These are phyloP conservation scores for Iberis pinnata DNA, from an alignment of 345 rosid species.

Conservation along the genomic window DNA sequence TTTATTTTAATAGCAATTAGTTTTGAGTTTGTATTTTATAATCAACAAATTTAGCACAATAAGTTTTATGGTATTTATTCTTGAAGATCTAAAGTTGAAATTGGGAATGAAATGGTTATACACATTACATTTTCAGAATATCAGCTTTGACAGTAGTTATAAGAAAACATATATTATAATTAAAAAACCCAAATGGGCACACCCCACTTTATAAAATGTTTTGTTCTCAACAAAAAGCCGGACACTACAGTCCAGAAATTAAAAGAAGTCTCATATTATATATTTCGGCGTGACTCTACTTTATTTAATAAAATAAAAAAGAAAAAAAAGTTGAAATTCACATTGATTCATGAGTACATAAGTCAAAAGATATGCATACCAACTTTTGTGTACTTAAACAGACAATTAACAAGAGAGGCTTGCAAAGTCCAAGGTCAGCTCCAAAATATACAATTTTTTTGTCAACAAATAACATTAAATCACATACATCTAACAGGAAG, in stretches of 20 bases:
- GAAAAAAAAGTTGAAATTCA: conserved; percentile 12
- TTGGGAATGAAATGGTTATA: not conserved
- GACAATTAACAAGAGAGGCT: not conserved
- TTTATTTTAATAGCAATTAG: no score
- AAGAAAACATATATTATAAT: conserved; percentile 11
- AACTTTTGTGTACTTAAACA: conserved; percentile 16
- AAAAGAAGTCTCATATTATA: not conserved
- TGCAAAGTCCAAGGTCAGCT: conserved; percentile 22
- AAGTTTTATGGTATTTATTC: no score
- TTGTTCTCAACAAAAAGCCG: conserved; percentile 7
- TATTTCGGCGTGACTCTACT: conserved; percentile 21
- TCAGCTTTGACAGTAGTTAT: not conserved
- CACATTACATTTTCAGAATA: not conserved
- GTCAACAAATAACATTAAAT: no score
- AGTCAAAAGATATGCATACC: conserved; percentile 24
- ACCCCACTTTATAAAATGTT: conserved; percentile 5
- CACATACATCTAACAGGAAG: conserved; percentile 9
- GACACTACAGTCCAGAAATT: not conserved
- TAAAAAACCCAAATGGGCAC: conserved; percentile 1
- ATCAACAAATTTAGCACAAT: no score
- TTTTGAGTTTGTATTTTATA: no score
- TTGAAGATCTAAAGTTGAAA: no score
- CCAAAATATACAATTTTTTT: conserved; percentile 4
- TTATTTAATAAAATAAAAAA: not conserved
- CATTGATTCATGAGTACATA: conserved; percentile 19